These are phyloP conservation scores for Zasmidium cellare DNA, from an alignment of 2,329 filamentous ascomycete species.

Conservation along the genomic window DNA sequence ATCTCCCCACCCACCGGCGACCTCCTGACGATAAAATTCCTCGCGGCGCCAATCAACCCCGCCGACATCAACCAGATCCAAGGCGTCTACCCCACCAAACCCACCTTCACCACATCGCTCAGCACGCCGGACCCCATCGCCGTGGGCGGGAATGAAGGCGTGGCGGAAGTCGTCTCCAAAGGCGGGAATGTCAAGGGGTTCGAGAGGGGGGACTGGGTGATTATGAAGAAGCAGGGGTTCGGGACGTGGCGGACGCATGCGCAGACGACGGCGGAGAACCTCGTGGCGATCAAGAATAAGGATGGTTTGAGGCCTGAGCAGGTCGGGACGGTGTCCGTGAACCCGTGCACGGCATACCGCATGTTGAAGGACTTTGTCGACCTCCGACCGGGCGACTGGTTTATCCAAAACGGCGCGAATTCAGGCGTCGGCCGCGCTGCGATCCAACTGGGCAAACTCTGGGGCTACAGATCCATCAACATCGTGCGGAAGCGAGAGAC, in stretches of 20 bases:
- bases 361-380: slow-evolving; percentile 81
- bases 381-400: slow-evolving; percentile 78
- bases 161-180: slow-evolving; percentile 79
- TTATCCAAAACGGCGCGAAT: slow-evolving; percentile 96
- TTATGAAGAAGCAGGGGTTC: slow-evolving; percentile 78
- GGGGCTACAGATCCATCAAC: slow-evolving; percentile 90
- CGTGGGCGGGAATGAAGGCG: slow-evolving; percentile 86
- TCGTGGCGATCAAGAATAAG: slow-evolving; percentile 70
- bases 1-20: slow-evolving; percentile 73
- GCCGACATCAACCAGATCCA: slow-evolving; percentile 98
- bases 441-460: slow-evolving; percentile 81
- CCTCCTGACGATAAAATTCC: slow-evolving; percentile 76
- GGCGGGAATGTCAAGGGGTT: slow-evolving; percentile 64
- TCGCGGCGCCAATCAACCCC: slow-evolving; percentile 91
- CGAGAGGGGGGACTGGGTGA: slow-evolving; percentile 84
- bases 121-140: slow-evolving; percentile 76
- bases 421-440: slow-evolving; percentile 87
- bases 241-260: slow-evolving; percentile 96
- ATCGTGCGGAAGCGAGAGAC: slow-evolving; percentile 74
- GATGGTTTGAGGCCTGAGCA: slow-evolving; percentile 72
- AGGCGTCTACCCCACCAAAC: slow-evolving; percentile 88
- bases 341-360: slow-evolving; percentile 90
- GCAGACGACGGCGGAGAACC: slow-evolving; percentile 57
- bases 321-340: slow-evolving; percentile 85
- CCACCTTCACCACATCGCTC: slow-evolving; percentile 71